Base-by-base conservation (phyloP, 2,329 filamentous ascomycete genomes). In the Pseudogymnoascus pannorum region DNA sequence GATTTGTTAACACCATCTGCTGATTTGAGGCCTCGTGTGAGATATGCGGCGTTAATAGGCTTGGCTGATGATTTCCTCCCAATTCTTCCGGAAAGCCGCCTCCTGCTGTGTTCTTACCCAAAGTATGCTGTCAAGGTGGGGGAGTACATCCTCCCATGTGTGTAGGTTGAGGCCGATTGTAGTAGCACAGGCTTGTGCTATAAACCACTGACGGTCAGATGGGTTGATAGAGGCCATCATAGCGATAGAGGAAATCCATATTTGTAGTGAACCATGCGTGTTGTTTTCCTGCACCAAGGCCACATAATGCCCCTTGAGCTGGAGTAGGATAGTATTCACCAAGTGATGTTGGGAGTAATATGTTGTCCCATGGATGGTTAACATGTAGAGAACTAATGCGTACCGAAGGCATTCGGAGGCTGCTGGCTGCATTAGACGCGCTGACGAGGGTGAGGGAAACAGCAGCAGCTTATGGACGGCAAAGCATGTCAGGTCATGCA, bases 401-500 rank as follows among this genome's bases (percentile, higher is more conserved):
- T 76, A 77, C 7, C 80, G 79, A n/a, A 83, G 60, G 60, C 72
- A 77, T 65, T 81, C 77, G 0, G 76, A 73, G 1, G 72, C 66
- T 1, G 69, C 63, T 22, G 69, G 67, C 7, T 62, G 57, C 3
- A 20, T 33, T 1, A 59, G 2, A 2, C 61, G 44, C 1, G 40
- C 14, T 5, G 33, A 29, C 2, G 58, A 20, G 2, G 61, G 48
- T 29, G 62, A 26, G 11, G 65, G 57, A 5, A 66, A 40, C 2
- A 72, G 67, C 0, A 84, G 63, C 1, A 85, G 72, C 20, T 75
- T 74, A 62, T 84, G 81, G 0, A 84, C 69, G 20, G 80, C 76
- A 64, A 81, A 84, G 58, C 79, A 82, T 5, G 79, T 79, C 1
- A 85, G 71, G 60, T 84, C 82, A 62, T 85, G 82, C 0, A 84